phyloP scores from a whole-genome alignment of 2,329 filamentous ascomycete species.

The Fusarium bulbicola region DNA sequence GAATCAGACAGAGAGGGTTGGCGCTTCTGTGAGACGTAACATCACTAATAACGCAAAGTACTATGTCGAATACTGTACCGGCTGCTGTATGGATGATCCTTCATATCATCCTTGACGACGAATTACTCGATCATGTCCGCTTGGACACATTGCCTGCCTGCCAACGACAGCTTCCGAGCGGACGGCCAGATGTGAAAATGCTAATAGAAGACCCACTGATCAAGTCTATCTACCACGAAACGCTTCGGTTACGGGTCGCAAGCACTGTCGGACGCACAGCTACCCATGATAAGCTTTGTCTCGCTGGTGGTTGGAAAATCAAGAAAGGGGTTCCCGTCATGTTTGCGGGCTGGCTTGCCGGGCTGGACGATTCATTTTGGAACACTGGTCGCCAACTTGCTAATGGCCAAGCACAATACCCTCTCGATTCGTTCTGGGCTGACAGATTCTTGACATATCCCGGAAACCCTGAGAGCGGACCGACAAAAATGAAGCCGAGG shows the following conservation, averaged over 20 bases:
- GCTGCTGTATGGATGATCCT: background rate
- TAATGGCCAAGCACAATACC: background rate
- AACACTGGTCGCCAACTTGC: background rate
- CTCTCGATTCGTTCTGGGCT: background rate
- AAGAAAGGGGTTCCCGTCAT: background rate
- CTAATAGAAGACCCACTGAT: background rate
- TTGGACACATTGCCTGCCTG: background rate
- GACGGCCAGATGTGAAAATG: background rate
- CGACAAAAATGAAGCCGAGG: background rate
- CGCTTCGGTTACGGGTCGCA: background rate
- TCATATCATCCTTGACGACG: background rate
- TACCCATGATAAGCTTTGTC: background rate
- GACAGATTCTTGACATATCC: constrained; percentile 4
- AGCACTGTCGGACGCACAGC: background rate
- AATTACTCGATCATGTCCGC: background rate
- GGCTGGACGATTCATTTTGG: background rate
- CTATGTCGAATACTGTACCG: background rate
- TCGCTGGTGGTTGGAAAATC: background rate
- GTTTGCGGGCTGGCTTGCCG: background rate
- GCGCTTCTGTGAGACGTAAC: background rate
- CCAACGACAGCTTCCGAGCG: background rate
- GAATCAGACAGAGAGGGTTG: background rate
- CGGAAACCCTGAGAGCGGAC: background rate
- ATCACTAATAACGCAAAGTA: background rate
- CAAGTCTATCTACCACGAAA: background rate